Conservation (phyloP, 192 early-diverging fungal genomes). For the Podila epigama region DNA sequence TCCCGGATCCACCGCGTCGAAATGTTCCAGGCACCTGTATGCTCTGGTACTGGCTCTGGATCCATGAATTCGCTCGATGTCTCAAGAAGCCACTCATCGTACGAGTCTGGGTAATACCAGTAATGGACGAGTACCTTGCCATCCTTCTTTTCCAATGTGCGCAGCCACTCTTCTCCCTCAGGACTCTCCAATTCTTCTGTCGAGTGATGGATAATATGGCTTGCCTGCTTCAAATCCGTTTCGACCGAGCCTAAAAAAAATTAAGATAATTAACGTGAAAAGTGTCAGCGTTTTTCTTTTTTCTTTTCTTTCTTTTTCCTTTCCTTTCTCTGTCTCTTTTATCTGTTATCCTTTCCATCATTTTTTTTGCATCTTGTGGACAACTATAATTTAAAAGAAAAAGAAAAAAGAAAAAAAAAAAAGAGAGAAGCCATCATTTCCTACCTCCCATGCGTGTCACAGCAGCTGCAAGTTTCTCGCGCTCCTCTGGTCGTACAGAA, state of each 20-base stretch:
- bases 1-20: constrained; percentile 78
- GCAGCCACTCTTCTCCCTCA: constrained; percentile 64
- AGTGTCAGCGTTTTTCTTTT: too few relatives aligned
- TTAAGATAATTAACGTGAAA: too few relatives aligned
- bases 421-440: neutral
- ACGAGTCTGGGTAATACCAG: constrained; percentile 86
- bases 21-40: constrained; percentile 75
- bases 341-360: too few relatives aligned
- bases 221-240: constrained; percentile 29
- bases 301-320: too few relatives aligned
- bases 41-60: constrained; percentile 66
- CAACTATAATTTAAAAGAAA: neutral
- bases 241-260: constrained; percentile 33
- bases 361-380: too few relatives aligned
- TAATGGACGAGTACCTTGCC: constrained; percentile 75
- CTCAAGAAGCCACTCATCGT: constrained; percentile 75
- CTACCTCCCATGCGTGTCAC: constrained; percentile 55
- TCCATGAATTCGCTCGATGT: constrained; percentile 67
- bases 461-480: constrained; percentile 36
- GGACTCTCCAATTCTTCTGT: constrained; percentile 51
- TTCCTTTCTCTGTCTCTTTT: too few relatives aligned
- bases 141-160: constrained; percentile 67
- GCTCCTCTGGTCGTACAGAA: constrained; percentile 10
- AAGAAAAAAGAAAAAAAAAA: neutral
- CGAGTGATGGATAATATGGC: constrained; percentile 59